Base-by-base conservation (phyloP, 2,329 filamentous ascomycete species). In the Exophiala aquamarina region DNA sequence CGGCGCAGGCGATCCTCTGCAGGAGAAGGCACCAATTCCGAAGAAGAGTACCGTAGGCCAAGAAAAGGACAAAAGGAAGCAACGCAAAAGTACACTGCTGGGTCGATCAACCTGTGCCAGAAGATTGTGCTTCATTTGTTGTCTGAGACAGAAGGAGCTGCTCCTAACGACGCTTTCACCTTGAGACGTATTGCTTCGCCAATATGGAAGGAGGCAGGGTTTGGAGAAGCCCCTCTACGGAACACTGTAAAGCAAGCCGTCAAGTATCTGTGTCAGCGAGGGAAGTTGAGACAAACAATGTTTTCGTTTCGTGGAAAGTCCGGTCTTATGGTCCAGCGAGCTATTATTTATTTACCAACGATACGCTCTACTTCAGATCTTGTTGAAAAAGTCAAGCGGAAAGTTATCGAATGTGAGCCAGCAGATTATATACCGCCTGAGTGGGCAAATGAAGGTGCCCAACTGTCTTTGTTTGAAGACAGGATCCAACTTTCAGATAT, bases 41-140 rank as follows among this genome's bases (percentile, higher is more conserved):
- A 23, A 29, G 38, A 34, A 6, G 37, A 15, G 3, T 8, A 17
- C 18, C 17, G 23, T 11, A 26, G 5, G 13, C 21, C 37, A 8
- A 14, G 38, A n/a, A 36, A 47, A 20, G 23, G 23, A 26, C 17
- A 34, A n/a, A 36, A 26, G 4, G 36, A 21, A 13, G 26, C 14
- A 17, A 18, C n/a, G 14, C 37, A 28, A 15, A 41, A 20, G 10
- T 26, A 49, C 23, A 32, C 23, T 10, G 15, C 17, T 1, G 43
- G 28, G 3, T 41, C 49, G 7, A 44, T 36, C 26, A 35, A 17
- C 14, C 28, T 52, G 17, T 58, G 51, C 26, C 70, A 67, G 42
- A 72, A 71, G 14, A 75, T 82, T 21, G 66, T 83, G 3, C 62
- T 79, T 59, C 71, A 79, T 19, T 74, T 83, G 31, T 58, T 83